Base-by-base conservation (phyloP, 805 yeast genomes). In the Nakazawaea molendinolei region DNA sequence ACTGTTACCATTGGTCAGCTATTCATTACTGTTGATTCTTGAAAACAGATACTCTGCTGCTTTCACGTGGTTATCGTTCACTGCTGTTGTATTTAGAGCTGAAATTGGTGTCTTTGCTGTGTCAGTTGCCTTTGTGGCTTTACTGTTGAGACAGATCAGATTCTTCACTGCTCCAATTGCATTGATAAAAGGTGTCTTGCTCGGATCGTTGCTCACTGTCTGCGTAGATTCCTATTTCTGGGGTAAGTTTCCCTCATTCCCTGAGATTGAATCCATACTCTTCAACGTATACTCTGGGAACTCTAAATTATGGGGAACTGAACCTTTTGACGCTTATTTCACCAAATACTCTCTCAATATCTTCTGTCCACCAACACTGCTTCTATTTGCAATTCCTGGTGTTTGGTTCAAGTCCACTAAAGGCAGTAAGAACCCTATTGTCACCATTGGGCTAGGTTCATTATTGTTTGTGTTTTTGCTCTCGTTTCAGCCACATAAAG, bases 401-500 rank as follows among this genome's bases (percentile, higher is more conserved):
- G 52, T 57, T 31, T 35, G 28, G 3, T 27, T 31, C 10, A 53
- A 53, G 36, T 39, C 46, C 30, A 44, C 45, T 5, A 56, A 53
- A 38, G 65, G 58, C 33, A 56, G 61, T 18, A 51, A 53, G 12
- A 48, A 50, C 13, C 41, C 56, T 1, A 47, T 74, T 24, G 67
- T 71, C 27, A 56, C 77, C 5, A 50, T 79, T 19, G 64, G 72
- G 2, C 41, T 71, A 13, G 63, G 86, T 1, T 60, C 82, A 0
- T 28, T 78, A 1, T 34, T 72, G 12, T 89, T 64, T 50, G 66
- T 87, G n/a, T 42, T 62, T 2, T 48, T 75, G 5, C 69, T 87
- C 70, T 86, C 96, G 0, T 54, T 79, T 34, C 92, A 84, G 55
- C 87, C 92, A 3, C 97, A 90, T 49, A 90, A 90, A 53, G 97